Conservation (phyloP, 495 filamentous ascomycete species). For the Hypoxylon fragiforme region DNA sequence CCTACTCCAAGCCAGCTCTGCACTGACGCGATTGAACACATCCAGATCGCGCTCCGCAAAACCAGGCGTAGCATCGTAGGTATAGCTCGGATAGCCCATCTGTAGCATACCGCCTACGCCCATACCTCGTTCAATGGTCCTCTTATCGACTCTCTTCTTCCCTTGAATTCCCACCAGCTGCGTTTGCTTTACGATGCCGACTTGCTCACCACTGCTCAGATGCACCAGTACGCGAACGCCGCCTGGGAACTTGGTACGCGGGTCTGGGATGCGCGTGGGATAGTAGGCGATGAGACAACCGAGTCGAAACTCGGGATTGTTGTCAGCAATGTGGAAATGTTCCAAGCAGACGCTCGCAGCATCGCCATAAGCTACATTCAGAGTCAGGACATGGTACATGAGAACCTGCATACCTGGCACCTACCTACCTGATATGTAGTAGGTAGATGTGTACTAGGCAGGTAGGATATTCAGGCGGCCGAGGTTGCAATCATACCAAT, state of each 20-base stretch:
- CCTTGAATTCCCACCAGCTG: constrained; percentile 67
- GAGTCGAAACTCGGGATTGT: constrained; percentile 51
- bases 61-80: constrained; percentile 46
- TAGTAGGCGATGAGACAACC: constrained; percentile 54
- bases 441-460: no score
- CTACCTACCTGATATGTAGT: no score
- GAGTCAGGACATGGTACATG: constrained; percentile 7
- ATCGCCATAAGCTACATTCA: constrained; percentile 37
- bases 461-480: no score
- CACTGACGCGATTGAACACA: constrained; percentile 51
- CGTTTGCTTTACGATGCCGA: constrained; percentile 50
- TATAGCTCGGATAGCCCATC: constrained; percentile 46
- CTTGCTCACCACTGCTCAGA: constrained; percentile 43
- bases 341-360: constrained; percentile 42
- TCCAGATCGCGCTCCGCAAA: constrained; percentile 59
- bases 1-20: constrained; percentile 53
- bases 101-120: constrained; percentile 51
- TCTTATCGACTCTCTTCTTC: constrained; percentile 54
- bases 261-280: constrained; percentile 49
- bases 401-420: no score
- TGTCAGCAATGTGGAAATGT: constrained; percentile 42
- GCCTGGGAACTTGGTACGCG: constrained; percentile 44
- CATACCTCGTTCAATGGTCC: constrained; percentile 55
- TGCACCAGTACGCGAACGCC: constrained; percentile 51
- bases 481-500: constrained; percentile 35